A percentile compares a stretch with the other conserved stretches of the same genome.
Evolutionary conservation across 352 stramenopile genomes (phyloP).

Genomic region (Phytophthora tentaculata): DNA sequence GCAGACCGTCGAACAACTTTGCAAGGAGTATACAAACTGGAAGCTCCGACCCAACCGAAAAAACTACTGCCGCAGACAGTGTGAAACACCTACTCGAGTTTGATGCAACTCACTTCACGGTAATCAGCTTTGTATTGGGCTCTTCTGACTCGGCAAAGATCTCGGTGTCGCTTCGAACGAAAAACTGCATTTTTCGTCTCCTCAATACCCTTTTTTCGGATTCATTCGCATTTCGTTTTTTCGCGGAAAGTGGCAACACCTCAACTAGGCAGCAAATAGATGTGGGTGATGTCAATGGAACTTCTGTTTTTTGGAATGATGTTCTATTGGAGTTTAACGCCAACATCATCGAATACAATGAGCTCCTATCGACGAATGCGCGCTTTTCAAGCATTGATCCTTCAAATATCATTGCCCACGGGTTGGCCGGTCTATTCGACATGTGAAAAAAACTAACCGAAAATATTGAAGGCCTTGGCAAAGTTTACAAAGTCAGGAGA

Average conservation of each 20-base stretch:
- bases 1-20: neutral
- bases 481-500: slow-evolving; percentile 6
- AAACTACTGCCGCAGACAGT: neutral
- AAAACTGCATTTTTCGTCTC: slow-evolving; percentile 9
- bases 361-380: neutral
- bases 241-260: slow-evolving; percentile 2
- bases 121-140: neutral
- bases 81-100: neutral
- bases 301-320: slow-evolving; percentile 18
- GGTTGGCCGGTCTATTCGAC: neutral
- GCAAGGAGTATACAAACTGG: slow-evolving; percentile 6
- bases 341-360: slow-evolving; percentile 8
- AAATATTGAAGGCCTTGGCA: slow-evolving; percentile 5
- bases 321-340: slow-evolving; percentile 12
- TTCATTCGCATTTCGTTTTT: slow-evolving; percentile 11
- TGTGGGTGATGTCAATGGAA: neutral
- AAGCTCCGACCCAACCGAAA: neutral
- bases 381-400: slow-evolving; percentile 5
- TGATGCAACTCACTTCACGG: neutral
- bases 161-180: neutral
- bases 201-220: slow-evolving; percentile 16
- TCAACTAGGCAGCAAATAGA: slow-evolving; percentile 3
- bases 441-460: slow-evolving; percentile 12
- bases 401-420: slow-evolving; percentile 6
- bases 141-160: neutral